Percentiles rank a stretch among this genome's conserved stretches.
Conservation (phyloP, 2,329 filamentous ascomycete species). For the Eurotiales sp. region DNA sequence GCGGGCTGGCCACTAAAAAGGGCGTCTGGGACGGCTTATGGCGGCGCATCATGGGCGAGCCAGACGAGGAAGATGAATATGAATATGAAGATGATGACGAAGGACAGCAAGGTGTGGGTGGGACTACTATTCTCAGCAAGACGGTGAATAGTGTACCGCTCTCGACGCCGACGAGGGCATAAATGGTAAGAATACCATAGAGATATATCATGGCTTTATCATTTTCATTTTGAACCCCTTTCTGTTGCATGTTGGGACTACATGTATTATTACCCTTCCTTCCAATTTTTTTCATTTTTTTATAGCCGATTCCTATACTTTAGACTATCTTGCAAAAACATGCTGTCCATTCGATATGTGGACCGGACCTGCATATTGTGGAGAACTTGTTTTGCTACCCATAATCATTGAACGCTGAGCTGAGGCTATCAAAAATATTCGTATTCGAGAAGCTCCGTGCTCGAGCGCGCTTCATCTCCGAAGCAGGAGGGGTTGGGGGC, state of each 20-base stretch:
- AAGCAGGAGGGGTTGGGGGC: too few species aligned
- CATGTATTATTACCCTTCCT: background rate
- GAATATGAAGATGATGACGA: conserved; percentile 53
- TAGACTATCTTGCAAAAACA: too few species aligned
- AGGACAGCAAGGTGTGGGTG: background rate
- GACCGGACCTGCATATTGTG: too few species aligned
- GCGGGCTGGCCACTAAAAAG: conserved; percentile 90
- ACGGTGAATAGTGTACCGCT: conserved; percentile 3
- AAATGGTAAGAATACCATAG: background rate
- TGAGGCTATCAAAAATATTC: too few species aligned
- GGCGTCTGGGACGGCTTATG: conserved; percentile 84
- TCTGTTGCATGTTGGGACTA: background rate
- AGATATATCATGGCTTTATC: background rate
- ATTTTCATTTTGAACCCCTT: background rate
- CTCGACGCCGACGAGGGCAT: conserved; percentile 2
- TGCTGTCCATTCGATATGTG: too few species aligned
- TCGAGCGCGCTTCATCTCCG: too few species aligned
- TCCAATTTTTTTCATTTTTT: too few species aligned
- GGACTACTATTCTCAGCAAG: background rate
- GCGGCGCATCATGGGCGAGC: conserved; percentile 60
- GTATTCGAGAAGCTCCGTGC: too few species aligned
- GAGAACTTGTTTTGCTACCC: too few species aligned
- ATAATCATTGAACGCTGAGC: too few species aligned
- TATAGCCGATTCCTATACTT: too few species aligned
- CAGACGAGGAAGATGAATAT: conserved; percentile 55